Percentiles rank a stretch among this genome's conserved stretches.
Conservation (phyloP, 805 yeast species). For the Scheffersomyces ergatensis region DNA sequence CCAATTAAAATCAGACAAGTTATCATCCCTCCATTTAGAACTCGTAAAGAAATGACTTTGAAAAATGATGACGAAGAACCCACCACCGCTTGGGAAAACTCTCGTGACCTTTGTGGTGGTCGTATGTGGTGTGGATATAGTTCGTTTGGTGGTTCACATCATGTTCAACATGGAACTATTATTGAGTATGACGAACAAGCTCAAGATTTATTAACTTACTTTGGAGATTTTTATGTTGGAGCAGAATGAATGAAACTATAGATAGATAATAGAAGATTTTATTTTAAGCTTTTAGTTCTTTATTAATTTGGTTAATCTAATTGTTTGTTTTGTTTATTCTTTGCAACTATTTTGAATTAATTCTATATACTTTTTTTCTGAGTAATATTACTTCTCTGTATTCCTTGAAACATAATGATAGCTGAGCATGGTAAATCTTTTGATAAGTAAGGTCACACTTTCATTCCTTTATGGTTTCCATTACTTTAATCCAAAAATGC, state of each 20-base stretch:
- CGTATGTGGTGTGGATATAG: slow-evolving; percentile 28
- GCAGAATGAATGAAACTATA: slow-evolving; percentile 31
- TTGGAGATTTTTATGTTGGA: slow-evolving; percentile 53
- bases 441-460: too few species aligned
- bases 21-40: slow-evolving; percentile 31
- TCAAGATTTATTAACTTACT: slow-evolving; percentile 29
- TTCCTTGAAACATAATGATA: too few species aligned
- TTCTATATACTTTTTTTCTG: too few species aligned
- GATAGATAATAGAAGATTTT: too few species aligned
- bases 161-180: slow-evolving; percentile 43
- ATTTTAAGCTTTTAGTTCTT: too few species aligned
- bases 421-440: too few species aligned
- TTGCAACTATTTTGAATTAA: too few species aligned
- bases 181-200: slow-evolving; percentile 34
- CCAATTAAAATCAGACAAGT: slow-evolving; percentile 18
- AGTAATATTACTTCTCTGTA: too few species aligned
- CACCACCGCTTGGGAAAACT: slow-evolving; percentile 18
- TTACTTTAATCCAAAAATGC: too few species aligned
- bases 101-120: slow-evolving; percentile 22
- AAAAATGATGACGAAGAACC: slow-evolving; percentile 20
- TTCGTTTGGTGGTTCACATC: slow-evolving; percentile 33
- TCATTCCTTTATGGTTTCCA: too few species aligned
- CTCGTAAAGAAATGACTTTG: slow-evolving; percentile 20
- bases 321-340: too few species aligned
- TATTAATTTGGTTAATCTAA: too few species aligned